Evolutionary conservation across 2,329 filamentous ascomycete species (phyloP).

Genomic region (Rhytidhysteron rufulum): DNA sequence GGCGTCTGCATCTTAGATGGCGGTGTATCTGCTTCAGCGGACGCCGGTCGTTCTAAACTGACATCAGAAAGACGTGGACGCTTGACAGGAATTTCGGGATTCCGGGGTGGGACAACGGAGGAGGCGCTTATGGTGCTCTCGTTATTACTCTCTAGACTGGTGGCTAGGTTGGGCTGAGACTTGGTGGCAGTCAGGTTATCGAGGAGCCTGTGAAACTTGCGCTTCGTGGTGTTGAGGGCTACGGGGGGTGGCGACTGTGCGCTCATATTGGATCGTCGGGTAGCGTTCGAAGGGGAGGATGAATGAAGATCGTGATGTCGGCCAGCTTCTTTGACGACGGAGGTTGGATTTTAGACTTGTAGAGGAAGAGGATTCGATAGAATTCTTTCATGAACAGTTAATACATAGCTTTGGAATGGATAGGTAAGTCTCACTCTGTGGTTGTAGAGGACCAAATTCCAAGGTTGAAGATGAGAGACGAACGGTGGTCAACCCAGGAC

Average conservation of each 20-base stretch:
- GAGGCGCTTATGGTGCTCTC: conserved; percentile 25
- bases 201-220: conserved; percentile 74
- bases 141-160: conserved; percentile 30
- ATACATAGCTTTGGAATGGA: too few relatives aligned
- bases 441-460: too few relatives aligned
- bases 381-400: too few relatives aligned
- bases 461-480: too few relatives aligned
- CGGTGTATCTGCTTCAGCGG: conserved; percentile 26
- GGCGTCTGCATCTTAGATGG: conserved; percentile 25
- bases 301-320: not conserved
- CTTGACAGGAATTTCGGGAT: conserved; percentile 28
- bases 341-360: not conserved
- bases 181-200: conserved; percentile 56
- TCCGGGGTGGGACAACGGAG: conserved; percentile 10
- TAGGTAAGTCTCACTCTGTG: too few relatives aligned
- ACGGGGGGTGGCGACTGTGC: too few relatives aligned
- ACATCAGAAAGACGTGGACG: conserved; percentile 30
- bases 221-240: conserved; percentile 72
- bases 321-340: not conserved
- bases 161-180: conserved; percentile 36
- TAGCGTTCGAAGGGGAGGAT: not conserved
- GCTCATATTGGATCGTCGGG: conserved; percentile 1
- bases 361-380: not conserved
- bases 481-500: too few relatives aligned
- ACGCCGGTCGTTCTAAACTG: conserved; percentile 21